Evolutionary conservation across 805 yeast genomes (phyloP), one percentile per base, ranked within the genome.

Genomic region (Pichia pseudocactophila): DNA sequence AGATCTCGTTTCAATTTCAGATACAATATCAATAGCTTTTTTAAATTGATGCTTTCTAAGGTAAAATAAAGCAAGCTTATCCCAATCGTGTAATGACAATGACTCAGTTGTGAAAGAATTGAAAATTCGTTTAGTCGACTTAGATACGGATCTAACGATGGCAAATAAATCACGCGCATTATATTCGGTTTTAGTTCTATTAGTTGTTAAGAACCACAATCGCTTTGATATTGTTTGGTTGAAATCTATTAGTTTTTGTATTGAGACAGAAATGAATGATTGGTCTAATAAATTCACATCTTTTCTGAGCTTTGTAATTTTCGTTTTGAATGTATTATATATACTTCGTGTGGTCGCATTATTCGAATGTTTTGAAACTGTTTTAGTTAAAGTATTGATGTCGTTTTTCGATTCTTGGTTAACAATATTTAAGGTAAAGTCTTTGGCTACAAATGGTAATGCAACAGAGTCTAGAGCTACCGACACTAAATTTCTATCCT

Each of bases 11-110:
- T 58, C 63, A 12, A 52, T 26, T 16, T 48, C 46, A 5, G 50
- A 30, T 9, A 59, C 47, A 2, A 45, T 11, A 4, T 46, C 41
- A 13, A 57, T 49, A 2, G 63, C 56, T 33, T 52, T 46, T n/a
- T 30, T 16, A 32, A 46, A 46, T 15, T 46, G 31, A 19, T 52
- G 39, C 19, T 51, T 45, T 27, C 40, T 30, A 38, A 50, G 42
- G 37, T 52, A 52, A 18, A 57, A 50, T 9, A 44, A 40, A 12
- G 57, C 45, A 7, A 58, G 44, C 20, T 50, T 46, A 36, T 57
- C 59, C 45, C 56, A 61, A 38, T 59, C 63, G 3, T 40, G 33
- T 7, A 49, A 12, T 9, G 33, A 27, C 30, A 42, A 31, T 9
- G 18, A 15, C 5, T 10, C 16, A 13, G 6, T 30, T 13, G 7